Evolutionary conservation across 345 rosid genomes (phyloP).

Genomic region (Salix suchowensis): DNA sequence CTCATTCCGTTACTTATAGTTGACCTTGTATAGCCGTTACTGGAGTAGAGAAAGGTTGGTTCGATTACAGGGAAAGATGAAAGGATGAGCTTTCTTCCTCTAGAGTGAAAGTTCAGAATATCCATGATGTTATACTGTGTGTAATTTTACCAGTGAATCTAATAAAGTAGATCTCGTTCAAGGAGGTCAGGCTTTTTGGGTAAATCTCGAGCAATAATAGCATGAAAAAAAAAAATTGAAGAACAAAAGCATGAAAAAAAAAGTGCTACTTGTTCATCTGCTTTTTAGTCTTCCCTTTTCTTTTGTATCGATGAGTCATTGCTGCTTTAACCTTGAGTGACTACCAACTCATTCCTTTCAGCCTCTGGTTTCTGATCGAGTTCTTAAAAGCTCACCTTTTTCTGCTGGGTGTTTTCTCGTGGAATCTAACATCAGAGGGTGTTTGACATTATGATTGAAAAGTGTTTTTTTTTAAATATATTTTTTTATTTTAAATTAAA

Average conservation of each 20-base stretch:
- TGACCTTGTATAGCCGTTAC: too few relatives aligned
- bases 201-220: slow-evolving; percentile 18
- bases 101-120: too few relatives aligned
- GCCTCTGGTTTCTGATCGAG: neutral
- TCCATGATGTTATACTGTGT: too few relatives aligned
- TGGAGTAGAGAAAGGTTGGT: too few relatives aligned
- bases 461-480: too few relatives aligned
- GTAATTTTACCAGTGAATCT: neutral
- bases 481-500: too few relatives aligned
- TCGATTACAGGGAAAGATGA: too few relatives aligned
- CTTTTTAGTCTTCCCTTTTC: neutral
- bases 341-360: neutral
- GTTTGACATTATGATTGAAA: too few relatives aligned
- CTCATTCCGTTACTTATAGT: too few relatives aligned
- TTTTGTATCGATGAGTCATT: neutral
- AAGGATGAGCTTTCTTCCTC: too few relatives aligned
- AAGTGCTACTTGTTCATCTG: neutral
- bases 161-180: slow-evolving; percentile 7
- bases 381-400: neutral
- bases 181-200: neutral
- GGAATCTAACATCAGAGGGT: neutral
- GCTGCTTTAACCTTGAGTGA: neutral
- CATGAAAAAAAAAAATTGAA: neutral
- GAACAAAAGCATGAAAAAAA: slow-evolving; percentile 3
- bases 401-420: neutral